Evolutionary conservation across 768 basidiomycete species (phyloP), one percentile per base, ranked within the genome.

Genomic region (Boletus insuetus): DNA sequence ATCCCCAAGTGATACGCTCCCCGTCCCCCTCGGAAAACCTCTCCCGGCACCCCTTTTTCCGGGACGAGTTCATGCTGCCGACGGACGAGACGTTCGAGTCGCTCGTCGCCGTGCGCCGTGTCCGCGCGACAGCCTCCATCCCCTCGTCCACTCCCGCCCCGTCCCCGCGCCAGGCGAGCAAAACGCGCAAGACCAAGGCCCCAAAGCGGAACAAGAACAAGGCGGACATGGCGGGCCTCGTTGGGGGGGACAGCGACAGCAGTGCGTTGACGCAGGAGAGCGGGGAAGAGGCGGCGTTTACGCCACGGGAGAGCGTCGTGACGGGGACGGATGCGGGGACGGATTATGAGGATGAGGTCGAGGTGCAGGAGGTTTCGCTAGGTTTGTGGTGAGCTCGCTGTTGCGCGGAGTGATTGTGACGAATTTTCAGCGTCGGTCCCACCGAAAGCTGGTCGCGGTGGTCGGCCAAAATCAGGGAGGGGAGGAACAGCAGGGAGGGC

Each of bases 191-290:
- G 61, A 77, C 72, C 34, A 76, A 77, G 41, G 78, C 75, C 57
- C 82, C 79, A 22, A 83, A 82, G 60, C 70, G 72, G 37, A 68
- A 69, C 53, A 73, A 67, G 58, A 74, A 70, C 40, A 75, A 69
- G 60, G 77, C 82, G 8, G 81, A 84, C 53, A 74, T 86, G 72
- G 87, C 88, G 0, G 89, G 89, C 0, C 70, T 91, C n/a, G 81
- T 91, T 3, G 84, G 82, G 14, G 89, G 89, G 1, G 89, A 92
- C 64, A 91, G 90, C 64, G 90, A 91, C 59, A 89, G 87, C 63
- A 91, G 90, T 59, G 90, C 87, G 26, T 68, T 92, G 63, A 92
- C 89, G 4, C 84, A 88, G 66, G 89, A 91, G 69, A 91, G 88
- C 57, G 88, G 84, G 8, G 90, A 91, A 53, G 90, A 92, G 64